A percentile compares a stretch with the other conserved stretches of the same genome.
phyloP scores from a whole-genome alignment of 345 rosid genomes.

The Bretschneidera sinensis region DNA sequence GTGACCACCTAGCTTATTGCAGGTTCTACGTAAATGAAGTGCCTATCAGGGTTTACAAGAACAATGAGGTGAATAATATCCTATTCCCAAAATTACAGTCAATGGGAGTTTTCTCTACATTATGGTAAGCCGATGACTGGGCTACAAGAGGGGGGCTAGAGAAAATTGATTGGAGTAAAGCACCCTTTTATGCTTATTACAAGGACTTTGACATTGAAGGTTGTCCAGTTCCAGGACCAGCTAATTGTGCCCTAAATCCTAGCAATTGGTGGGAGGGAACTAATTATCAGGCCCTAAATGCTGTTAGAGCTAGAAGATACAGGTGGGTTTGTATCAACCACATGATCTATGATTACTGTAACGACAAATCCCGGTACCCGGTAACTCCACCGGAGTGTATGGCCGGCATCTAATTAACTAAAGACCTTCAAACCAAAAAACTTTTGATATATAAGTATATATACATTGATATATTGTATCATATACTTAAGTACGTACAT shows the following conservation, averaged over 20 bases:
- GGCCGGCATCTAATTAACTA: slow-evolving; percentile 66
- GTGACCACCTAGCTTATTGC: slow-evolving; percentile 1
- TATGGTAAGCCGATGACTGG: slow-evolving; percentile 99
- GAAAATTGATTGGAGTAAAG: slow-evolving; percentile 86
- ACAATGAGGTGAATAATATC: slow-evolving; percentile 58
- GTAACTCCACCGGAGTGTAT: slow-evolving; percentile 73
- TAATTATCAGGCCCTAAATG: slow-evolving; percentile 52
- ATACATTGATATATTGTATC: background rate
- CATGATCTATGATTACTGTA: slow-evolving; percentile 90
- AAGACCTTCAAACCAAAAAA: no score
- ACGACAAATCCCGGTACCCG: slow-evolving; percentile 71
- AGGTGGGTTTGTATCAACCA: slow-evolving; percentile 91
- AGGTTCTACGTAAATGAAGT: slow-evolving; percentile 74
- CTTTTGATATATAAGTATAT: background rate
- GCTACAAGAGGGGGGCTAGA: slow-evolving; percentile 95
- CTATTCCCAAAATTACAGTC: slow-evolving; percentile 72
- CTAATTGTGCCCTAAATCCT: slow-evolving; percentile 51
- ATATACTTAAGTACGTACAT: slow-evolving; percentile 7
- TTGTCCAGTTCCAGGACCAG: slow-evolving; percentile 79
- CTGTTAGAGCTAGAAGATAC: slow-evolving; percentile 67
- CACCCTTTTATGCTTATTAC: slow-evolving; percentile 82
- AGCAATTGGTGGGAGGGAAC: slow-evolving; percentile 81
- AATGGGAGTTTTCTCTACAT: slow-evolving; percentile 83
- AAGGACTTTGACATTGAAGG: slow-evolving; percentile 87
- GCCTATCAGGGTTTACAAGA: slow-evolving; percentile 90